phyloP scores from a whole-genome alignment of 2,329 filamentous ascomycete genomes.

The Nemania bipapillata region DNA sequence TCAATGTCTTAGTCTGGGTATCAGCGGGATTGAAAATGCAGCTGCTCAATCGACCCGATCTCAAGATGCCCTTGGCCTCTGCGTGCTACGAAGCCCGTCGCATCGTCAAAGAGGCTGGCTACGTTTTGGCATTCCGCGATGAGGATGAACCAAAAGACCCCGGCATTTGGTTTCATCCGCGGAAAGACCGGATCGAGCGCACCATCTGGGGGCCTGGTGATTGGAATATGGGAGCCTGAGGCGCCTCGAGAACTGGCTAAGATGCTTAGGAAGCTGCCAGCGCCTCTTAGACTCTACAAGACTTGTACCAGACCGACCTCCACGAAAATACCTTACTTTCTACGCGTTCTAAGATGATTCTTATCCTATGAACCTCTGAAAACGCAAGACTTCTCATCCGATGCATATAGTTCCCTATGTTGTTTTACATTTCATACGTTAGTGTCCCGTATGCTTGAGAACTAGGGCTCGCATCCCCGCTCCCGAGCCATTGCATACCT shows the following conservation, averaged over 20 bases:
- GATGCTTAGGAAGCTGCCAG: neutral
- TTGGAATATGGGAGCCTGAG: constrained; percentile 25
- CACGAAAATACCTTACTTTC: neutral
- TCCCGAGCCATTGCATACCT: too few species aligned
- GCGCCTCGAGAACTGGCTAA: neutral
- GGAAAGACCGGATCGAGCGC: constrained; percentile 43
- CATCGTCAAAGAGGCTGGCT: constrained; percentile 44
- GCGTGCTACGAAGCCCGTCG: constrained; percentile 48
- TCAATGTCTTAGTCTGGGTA: constrained; percentile 45
- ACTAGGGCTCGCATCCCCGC: too few species aligned
- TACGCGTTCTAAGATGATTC: neutral
- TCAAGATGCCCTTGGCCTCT: constrained; percentile 45
- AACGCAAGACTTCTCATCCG: neutral
- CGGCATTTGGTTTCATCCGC: constrained; percentile 47
- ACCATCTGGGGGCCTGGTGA: constrained; percentile 47
- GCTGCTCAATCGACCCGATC: constrained; percentile 41
- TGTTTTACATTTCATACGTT: too few species aligned
- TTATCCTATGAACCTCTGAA: neutral
- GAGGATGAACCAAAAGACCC: constrained; percentile 45
- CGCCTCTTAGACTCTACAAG: too few species aligned
- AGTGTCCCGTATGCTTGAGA: too few species aligned
- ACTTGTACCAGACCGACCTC: neutral
- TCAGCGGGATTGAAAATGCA: constrained; percentile 44
- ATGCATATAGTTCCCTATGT: too few species aligned
- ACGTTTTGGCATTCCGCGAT: constrained; percentile 46